phyloP scores from a whole-genome alignment of 331 rosid genomes.

The Malus hybrid region DNA sequence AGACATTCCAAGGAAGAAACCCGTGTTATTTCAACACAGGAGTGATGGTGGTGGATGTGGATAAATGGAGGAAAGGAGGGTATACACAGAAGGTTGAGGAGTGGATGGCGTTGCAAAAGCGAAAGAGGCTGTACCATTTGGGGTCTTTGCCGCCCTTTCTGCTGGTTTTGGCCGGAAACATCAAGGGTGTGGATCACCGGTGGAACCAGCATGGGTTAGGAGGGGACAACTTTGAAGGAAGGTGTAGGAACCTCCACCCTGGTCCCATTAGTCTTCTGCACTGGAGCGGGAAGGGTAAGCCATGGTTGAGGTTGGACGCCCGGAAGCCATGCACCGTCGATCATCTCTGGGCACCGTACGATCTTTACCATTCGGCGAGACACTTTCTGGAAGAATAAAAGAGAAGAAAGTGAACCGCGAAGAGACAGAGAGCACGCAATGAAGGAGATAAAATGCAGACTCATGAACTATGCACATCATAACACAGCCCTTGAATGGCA shows the following conservation, averaged over 20 bases:
- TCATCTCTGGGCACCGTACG: constrained; percentile 52
- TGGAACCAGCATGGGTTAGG: constrained; percentile 73
- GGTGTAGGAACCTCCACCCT: constrained; percentile 45
- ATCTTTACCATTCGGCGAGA: constrained; percentile 43
- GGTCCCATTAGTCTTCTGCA: constrained; percentile 54
- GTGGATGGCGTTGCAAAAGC: constrained; percentile 57
- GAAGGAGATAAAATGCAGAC: background rate
- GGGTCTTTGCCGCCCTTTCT: constrained; percentile 57
- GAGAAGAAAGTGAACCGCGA: background rate
- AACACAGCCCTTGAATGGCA: background rate
- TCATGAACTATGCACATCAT: background rate
- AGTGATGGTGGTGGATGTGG: constrained; percentile 57
- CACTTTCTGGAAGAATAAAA: constrained; percentile 34
- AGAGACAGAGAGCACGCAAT: too few relatives aligned
- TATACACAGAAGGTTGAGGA: constrained; percentile 37
- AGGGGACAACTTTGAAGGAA: constrained; percentile 61
- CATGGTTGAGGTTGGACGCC: constrained; percentile 58
- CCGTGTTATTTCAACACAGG: constrained; percentile 63
- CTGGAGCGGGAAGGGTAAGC: constrained; percentile 70
- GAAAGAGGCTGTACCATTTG: constrained; percentile 44
- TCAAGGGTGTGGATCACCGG: constrained; percentile 45
- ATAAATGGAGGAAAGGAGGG: constrained; percentile 42
- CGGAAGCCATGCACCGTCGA: constrained; percentile 43
- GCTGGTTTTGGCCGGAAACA: constrained; percentile 56
- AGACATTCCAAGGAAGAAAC: constrained; percentile 34